Evolutionary conservation across 345 rosid species (phyloP).

Genomic region (Garcia nutans): DNA sequence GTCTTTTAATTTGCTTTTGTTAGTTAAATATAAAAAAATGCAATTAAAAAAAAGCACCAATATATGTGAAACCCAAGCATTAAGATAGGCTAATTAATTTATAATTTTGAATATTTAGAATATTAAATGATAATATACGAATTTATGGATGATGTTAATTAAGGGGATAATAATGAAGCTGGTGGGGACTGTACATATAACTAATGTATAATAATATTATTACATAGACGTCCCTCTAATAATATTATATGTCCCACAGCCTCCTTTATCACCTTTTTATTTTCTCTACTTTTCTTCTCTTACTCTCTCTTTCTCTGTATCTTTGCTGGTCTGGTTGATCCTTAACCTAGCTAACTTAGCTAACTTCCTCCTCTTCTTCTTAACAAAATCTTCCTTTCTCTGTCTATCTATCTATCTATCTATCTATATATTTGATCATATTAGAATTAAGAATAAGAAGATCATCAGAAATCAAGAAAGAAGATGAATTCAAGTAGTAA

Average conservation of each 20-base stretch:
- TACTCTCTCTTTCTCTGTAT: not conserved
- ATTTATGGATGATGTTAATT: too few species aligned
- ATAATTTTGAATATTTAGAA: too few species aligned
- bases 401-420: not conserved
- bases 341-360: not conserved
- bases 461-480: not conserved
- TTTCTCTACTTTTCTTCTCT: not conserved
- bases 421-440: not conserved
- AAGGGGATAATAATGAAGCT: too few species aligned
- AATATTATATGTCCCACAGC: not conserved
- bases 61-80: too few species aligned
- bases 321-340: not conserved
- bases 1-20: too few species aligned
- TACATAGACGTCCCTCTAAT: not conserved
- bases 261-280: slow-evolving; percentile 1
- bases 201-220: too few species aligned
- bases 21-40: too few species aligned
- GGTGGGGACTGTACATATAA: too few species aligned
- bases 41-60: too few species aligned
- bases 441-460: not conserved
- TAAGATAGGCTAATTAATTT: too few species aligned
- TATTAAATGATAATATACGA: too few species aligned
- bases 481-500: not conserved
- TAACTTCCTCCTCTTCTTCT: not conserved
- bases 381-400: not conserved